Base-by-base conservation (phyloP, 805 yeast genomes). In the Nakazawaea laoshanensis region DNA sequence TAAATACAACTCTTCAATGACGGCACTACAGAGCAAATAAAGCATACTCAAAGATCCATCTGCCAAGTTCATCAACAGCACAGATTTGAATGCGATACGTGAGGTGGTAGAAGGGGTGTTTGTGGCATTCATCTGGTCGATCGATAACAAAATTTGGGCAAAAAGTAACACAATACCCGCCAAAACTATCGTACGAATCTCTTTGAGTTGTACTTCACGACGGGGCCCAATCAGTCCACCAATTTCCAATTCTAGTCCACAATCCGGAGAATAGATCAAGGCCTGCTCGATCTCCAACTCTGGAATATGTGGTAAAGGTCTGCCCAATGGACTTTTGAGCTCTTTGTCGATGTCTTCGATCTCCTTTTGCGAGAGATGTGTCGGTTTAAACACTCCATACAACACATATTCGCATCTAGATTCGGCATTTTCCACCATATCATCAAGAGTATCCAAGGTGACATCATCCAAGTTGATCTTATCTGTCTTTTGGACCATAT, bases 191-290 rank as follows among this genome's bases (percentile, higher is more conserved):
- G 49, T 50, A 52, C 75, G 50, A 24, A 69, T 52, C 32, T 51
- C 47, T 4, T 42, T 33, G 26, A 50, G 47, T 22, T 50, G 56
- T 14, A 69, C 63, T 46, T 78, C 88, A 32, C 59, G 53, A 39
- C 76, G 70, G n/a, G 67, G 56, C 1, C 96, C 96, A 10, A 37
- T 35, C 3, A 61, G 53, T 5, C 47, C 41, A 6, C 52, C 50
- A 5, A 69, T 26, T 5, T 55, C 50, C 4, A 84, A 39, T 2
- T 69, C 49, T 3, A 79, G 48, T 0, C 88, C 94, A 61, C 97
- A 88, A 49, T 88, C 95, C 0, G 96, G 96, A 0, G 95, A 85
- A 47, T 83, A 87, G 13, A 85, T 38, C 10, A 85, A 41, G 5
- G 80, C 86, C 8, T 67, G 55, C 2, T 66, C 51, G 7, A 88